Base-by-base conservation (phyloP, 176 grass and related monocot species). In the Poa pratensis region DNA sequence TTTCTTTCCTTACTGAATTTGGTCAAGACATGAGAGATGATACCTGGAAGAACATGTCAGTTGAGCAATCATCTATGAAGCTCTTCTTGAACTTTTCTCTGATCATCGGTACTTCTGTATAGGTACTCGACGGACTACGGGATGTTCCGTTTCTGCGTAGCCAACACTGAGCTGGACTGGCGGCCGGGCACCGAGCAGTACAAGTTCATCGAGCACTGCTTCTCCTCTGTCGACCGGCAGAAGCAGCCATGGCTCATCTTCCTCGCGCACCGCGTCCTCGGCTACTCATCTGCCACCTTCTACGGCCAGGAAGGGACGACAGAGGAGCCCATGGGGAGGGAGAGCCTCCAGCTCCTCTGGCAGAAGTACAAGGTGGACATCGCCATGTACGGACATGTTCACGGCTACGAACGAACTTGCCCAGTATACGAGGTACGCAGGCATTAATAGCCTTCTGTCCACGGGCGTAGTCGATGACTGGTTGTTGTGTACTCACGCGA, bases 161-260 rank as follows among this genome's bases (percentile, higher is more conserved):
- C 89, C 69, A 94, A 98, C 83, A 95, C 96, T 1, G 93, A 95
- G 84, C 37, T 88, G 1, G 87, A 92, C 69, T 95, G 91, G 96
- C 91, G 93, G 43, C 89, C 87, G 0, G 96, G 96, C 17, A 98
- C 93, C 1, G 85, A 92, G 68, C 96, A 95, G 64, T 95, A 95
- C 83, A 90, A 80, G 78, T 98, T 98, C 81, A 93, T 98, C 7
- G 87, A 95, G 83, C 89, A 94, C 65, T 94, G 93, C 61, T 72
- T 95, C 32, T 90, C 96, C 8, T 93, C 96, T 16, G 91, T 91
- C 9, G 91, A 95, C 53, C 60, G 96, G 52, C 82, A 98, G 83
- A 98, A 98, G 68, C 96, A 98, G 75, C 91, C 93, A 1, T 98
- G 96, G 96, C 91, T 98, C 24, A 98, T 98, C 80, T 98, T 98